These are phyloP conservation scores for Spergularia azorica DNA, from an alignment of 179 eudicot genomes.

Conservation along the genomic window DNA sequence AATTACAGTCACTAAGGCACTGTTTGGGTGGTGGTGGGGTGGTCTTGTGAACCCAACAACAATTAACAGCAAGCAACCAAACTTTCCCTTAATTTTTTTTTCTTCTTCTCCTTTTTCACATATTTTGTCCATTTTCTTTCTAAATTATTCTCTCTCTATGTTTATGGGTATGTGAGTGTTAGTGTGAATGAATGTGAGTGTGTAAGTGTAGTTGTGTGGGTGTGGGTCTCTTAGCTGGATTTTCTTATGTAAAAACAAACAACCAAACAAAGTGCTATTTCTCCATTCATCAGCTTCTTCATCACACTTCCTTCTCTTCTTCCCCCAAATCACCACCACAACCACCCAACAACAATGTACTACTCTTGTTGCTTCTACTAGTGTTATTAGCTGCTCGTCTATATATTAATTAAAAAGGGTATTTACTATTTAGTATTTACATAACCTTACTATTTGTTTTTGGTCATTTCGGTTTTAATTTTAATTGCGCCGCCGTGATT, in stretches of 20 bases:
- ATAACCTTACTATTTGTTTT: neutral
- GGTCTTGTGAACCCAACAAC: slow-evolving; percentile 11
- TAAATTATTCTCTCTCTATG: neutral
- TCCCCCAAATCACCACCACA: neutral
- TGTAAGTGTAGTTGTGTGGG: too few relatives aligned
- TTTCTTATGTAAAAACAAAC: neutral
- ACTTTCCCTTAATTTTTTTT: neutral
- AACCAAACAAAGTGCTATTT: neutral
- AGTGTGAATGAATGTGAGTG: slow-evolving; percentile 5
- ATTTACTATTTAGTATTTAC: too few relatives aligned
- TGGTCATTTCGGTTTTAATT: neutral
- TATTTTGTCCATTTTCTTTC: neutral
- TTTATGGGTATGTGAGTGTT: neutral
- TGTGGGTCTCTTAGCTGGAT: slow-evolving; percentile 17
- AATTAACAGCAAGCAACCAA: neutral
- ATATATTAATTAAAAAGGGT: too few relatives aligned
- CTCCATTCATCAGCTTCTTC: neutral
- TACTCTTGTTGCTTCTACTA: too few relatives aligned
- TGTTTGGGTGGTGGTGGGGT: neutral
- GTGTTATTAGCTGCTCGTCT: too few relatives aligned
- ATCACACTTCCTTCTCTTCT: neutral
- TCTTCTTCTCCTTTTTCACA: neutral
- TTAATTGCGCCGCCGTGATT: too few relatives aligned
- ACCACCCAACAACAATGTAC: neutral
- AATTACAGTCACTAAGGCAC: neutral